phyloP scores from a whole-genome alignment of 768 basidiomycete genomes.

The Guyanaporus albipodus region DNA sequence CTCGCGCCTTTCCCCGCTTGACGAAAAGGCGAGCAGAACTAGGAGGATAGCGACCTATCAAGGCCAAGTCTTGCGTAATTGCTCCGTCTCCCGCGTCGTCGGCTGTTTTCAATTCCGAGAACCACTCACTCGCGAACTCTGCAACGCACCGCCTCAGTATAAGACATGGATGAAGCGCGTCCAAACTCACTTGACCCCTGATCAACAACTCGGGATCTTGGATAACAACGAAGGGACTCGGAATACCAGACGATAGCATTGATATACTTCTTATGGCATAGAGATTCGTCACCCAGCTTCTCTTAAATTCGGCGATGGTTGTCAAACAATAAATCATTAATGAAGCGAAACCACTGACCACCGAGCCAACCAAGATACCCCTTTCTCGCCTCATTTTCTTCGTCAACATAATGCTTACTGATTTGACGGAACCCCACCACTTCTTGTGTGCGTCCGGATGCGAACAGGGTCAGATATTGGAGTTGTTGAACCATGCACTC shows the following conservation, averaged over 20 bases:
- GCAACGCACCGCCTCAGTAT: not conserved
- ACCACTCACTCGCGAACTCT: slow-evolving; percentile 3
- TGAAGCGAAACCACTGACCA: slow-evolving; percentile 3
- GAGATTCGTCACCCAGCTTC: slow-evolving; percentile 10
- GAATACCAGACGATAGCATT: slow-evolving; percentile 14
- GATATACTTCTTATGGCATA: not conserved
- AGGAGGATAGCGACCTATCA: not conserved
- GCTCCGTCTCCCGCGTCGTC: not conserved
- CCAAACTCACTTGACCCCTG: slow-evolving; percentile 3
- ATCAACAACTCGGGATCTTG: not conserved
- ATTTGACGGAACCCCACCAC: not conserved
- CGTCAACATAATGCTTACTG: not conserved
- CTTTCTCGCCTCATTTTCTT: slow-evolving; percentile 2
- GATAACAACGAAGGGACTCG: slow-evolving; percentile 1
- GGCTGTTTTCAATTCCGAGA: not conserved
- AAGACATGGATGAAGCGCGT: not conserved
- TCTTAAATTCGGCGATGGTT: not conserved
- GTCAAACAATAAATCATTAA: not conserved
- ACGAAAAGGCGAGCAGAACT: not conserved
- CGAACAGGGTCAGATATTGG: slow-evolving; percentile 5
- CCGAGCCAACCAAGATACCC: slow-evolving; percentile 8
- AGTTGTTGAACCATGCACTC: slow-evolving; percentile 5
- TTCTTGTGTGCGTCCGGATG: not conserved
- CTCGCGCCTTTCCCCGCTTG: not conserved
- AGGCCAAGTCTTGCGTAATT: not conserved